Conservation (phyloP, 805 yeast genomes). For the Starmera amethionina region DNA sequence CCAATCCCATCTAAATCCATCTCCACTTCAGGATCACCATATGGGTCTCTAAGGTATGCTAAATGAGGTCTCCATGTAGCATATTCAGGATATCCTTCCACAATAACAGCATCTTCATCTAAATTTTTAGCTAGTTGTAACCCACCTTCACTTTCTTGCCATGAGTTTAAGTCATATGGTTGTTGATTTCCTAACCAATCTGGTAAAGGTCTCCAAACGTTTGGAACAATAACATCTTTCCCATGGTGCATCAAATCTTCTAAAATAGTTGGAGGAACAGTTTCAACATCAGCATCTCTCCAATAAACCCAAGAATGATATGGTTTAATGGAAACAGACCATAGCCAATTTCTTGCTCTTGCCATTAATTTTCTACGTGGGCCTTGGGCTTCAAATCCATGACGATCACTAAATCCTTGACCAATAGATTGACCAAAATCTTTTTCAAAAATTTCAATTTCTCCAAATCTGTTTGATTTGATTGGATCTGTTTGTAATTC, state of each 20-base stretch:
- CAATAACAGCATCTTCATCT: slow-evolving; percentile 93
- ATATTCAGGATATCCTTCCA: slow-evolving; percentile 94
- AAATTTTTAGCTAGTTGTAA: slow-evolving; percentile 62
- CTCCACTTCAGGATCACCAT: slow-evolving; percentile 89
- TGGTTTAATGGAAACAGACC: slow-evolving; percentile 80
- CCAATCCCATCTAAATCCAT: slow-evolving; percentile 96
- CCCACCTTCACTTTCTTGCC: slow-evolving; percentile 83
- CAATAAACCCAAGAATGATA: slow-evolving; percentile 95
- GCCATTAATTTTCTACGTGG: slow-evolving; percentile 95
- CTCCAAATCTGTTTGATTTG: slow-evolving; percentile 57
- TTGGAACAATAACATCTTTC: slow-evolving; percentile 89
- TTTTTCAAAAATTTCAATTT: slow-evolving; percentile 78
- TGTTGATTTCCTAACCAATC: slow-evolving; percentile 83
- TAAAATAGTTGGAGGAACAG: slow-evolving; percentile 72
- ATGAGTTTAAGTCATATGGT: slow-evolving; percentile 76
- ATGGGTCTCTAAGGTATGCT: slow-evolving; percentile 90
- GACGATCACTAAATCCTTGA: slow-evolving; percentile 88
- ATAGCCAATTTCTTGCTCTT: slow-evolving; percentile 89
- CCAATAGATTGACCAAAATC: slow-evolving; percentile 93
- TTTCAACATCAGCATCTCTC: slow-evolving; percentile 96
- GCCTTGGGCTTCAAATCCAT: slow-evolving; percentile 95
- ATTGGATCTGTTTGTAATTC: slow-evolving; percentile 61
- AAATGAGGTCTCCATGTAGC: slow-evolving; percentile 98
- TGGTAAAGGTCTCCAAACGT: slow-evolving; percentile 86
- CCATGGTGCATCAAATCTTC: slow-evolving; percentile 92